phyloP scores from a whole-genome alignment of 2,329 filamentous ascomycete species.

The Scedosporium dehoogii region DNA sequence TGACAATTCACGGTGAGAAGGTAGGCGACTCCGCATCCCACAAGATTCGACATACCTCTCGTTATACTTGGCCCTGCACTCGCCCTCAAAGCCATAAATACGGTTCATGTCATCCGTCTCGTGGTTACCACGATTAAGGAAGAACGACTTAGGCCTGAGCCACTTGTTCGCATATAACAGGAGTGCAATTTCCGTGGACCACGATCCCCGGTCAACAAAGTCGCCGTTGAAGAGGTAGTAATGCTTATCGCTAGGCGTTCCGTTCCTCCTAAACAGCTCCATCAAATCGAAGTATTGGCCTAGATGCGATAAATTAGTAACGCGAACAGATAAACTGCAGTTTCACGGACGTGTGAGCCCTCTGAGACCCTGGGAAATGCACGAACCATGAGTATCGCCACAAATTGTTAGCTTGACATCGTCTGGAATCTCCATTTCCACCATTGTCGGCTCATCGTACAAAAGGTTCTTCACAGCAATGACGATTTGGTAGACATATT shows the following conservation, averaged over 20 bases:
- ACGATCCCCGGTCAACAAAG: conserved; percentile 94
- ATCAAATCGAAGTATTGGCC: conserved; percentile 96
- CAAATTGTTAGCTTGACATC: conserved; percentile 83
- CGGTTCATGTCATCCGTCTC: conserved; percentile 99
- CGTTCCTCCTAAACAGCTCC: conserved; percentile 90
- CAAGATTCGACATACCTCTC: conserved; percentile 47
- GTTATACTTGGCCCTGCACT: conserved; percentile 97
- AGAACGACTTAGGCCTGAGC: conserved; percentile 79
- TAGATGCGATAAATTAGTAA: conserved; percentile 21
- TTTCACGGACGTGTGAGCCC: too few relatives aligned
- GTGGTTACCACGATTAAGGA: conserved; percentile 95
- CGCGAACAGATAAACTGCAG: not conserved
- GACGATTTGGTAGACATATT: conserved; percentile 97
- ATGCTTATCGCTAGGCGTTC: conserved; percentile 73
- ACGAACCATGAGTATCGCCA: conserved; percentile 86
- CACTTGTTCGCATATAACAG: conserved; percentile 95
- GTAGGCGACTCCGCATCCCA: not conserved
- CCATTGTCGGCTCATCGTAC: conserved; percentile 92
- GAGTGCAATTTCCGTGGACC: conserved; percentile 95
- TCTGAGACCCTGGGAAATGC: not conserved
- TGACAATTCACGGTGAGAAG: not conserved
- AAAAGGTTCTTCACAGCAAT: conserved; percentile 82
- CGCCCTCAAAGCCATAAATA: conserved; percentile 95
- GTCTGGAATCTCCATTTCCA: conserved; percentile 74
- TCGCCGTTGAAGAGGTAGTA: conserved; percentile 98